phyloP scores from a whole-genome alignment of 805 yeast genomes.

The Starmerella khaoyaiensis region DNA sequence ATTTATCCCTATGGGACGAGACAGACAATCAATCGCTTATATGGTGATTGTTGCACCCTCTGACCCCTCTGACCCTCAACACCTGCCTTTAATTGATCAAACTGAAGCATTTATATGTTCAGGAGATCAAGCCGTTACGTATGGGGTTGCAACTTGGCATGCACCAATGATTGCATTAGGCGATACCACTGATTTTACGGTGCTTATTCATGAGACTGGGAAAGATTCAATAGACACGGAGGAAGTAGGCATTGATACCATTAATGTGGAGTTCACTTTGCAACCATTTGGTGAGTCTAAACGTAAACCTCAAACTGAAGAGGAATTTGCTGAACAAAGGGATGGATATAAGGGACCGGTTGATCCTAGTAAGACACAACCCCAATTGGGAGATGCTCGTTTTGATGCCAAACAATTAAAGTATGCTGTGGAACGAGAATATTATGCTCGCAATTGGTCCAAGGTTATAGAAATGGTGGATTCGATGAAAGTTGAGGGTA shows the following conservation, averaged over 20 bases:
- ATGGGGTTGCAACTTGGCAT: conserved; percentile 80
- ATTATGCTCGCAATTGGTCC: conserved; percentile 40
- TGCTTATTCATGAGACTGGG: conserved; percentile 75
- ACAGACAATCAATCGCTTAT: conserved; percentile 39
- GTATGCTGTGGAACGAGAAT: conserved; percentile 51
- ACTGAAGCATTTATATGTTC: conserved; percentile 57
- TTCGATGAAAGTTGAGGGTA: conserved; percentile 25
- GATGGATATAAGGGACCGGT: conserved; percentile 41
- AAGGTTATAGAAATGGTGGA: conserved; percentile 39
- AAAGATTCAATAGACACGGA: conserved; percentile 68
- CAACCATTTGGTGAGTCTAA: conserved; percentile 14
- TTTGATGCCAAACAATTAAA: conserved; percentile 33
- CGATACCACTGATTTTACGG: conserved; percentile 65
- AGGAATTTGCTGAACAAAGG: conserved; percentile 43
- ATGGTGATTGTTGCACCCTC: conserved; percentile 64
- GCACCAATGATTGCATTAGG: conserved; percentile 89
- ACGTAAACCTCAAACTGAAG: conserved; percentile 62
- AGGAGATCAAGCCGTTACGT: conserved; percentile 83
- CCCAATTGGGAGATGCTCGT: conserved; percentile 7
- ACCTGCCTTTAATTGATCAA: conserved; percentile 41
- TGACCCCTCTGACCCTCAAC: conserved; percentile 24
- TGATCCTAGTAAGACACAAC: conserved; percentile 30
- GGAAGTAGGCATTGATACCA: conserved; percentile 57
- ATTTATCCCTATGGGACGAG: conserved; percentile 77
- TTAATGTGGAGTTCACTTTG: conserved; percentile 15